Conservation (phyloP, 305 asterid genomes). For the Euphrasia arctica region DNA sequence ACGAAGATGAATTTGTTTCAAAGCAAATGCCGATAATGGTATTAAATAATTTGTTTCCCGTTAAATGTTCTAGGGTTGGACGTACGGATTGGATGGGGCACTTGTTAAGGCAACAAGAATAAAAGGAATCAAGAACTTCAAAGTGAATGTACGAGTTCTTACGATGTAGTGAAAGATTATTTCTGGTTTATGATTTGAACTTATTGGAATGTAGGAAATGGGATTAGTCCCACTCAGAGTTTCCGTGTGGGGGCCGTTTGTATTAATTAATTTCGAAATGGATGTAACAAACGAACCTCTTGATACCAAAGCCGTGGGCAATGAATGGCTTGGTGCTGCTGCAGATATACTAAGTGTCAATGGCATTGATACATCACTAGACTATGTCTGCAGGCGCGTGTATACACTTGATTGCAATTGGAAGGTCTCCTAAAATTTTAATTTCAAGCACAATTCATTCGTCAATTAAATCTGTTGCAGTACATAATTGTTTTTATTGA, state of each 20-base stretch:
- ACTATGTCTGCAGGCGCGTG: constrained; percentile 62
- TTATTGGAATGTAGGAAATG: constrained; percentile 59
- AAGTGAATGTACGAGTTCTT: constrained; percentile 44
- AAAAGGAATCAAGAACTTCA: constrained; percentile 76
- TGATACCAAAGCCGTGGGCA: constrained; percentile 36
- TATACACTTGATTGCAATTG: constrained; percentile 84
- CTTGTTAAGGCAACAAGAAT: constrained; percentile 70
- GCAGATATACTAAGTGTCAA: constrained; percentile 51
- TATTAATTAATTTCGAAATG: constrained; percentile 52
- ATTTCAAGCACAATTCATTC: background rate
- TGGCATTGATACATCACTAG: constrained; percentile 58
- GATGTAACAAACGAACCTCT: constrained; percentile 28
- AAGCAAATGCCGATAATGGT: background rate
- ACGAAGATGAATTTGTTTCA: background rate
- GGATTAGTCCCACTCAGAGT: constrained; percentile 68
- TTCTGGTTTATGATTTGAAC: constrained; percentile 22
- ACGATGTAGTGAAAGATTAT: constrained; percentile 18
- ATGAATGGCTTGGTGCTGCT: constrained; percentile 78
- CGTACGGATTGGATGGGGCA: constrained; percentile 77
- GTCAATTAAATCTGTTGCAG: background rate
- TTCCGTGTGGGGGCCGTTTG: constrained; percentile 84
- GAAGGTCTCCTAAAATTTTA: constrained; percentile 49
- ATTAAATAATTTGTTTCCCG: background rate
- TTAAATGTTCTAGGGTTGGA: constrained; percentile 64
- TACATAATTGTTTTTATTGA: constrained; percentile 1